phyloP scores from a whole-genome alignment of 202 grass and related monocot genomes.

The Carex arenaria region DNA sequence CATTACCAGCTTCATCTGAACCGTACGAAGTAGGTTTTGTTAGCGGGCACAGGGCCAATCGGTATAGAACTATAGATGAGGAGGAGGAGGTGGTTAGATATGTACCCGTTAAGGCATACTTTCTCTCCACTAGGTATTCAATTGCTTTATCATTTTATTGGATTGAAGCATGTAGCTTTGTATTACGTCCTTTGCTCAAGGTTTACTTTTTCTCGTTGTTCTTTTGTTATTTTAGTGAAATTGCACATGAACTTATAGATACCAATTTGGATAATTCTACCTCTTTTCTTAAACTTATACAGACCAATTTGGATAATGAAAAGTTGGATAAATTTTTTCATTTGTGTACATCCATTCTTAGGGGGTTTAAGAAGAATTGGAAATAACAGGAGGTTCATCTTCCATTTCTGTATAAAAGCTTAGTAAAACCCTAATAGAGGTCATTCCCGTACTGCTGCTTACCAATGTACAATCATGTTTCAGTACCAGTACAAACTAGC shows the following conservation, averaged over 20 bases:
- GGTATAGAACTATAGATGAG: conserved; percentile 20
- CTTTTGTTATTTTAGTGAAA: conserved; percentile 6
- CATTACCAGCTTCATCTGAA: conserved; percentile 6
- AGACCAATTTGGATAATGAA: neutral
- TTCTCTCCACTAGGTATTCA: conserved; percentile 62
- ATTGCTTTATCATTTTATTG: neutral
- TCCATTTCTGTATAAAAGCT: neutral
- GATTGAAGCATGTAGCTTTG: neutral
- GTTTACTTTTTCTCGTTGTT: neutral
- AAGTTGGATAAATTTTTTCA: neutral
- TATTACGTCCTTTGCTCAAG: neutral
- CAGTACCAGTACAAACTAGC: neutral
- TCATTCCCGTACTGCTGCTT: neutral
- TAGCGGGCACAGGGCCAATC: neutral
- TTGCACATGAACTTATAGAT: neutral
- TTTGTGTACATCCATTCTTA: neutral
- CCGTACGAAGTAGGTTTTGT: conserved; percentile 12
- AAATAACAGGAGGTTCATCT: neutral
- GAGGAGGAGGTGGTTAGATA: conserved; percentile 42
- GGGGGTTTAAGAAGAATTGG: neutral
- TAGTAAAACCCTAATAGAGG: neutral
- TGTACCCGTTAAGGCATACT: conserved; percentile 91
- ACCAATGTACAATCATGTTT: neutral
- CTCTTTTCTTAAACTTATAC: too few relatives aligned
- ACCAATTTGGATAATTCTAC: neutral